phyloP scores from a whole-genome alignment of 257 asterid genomes.

The Solanum arcanum region DNA sequence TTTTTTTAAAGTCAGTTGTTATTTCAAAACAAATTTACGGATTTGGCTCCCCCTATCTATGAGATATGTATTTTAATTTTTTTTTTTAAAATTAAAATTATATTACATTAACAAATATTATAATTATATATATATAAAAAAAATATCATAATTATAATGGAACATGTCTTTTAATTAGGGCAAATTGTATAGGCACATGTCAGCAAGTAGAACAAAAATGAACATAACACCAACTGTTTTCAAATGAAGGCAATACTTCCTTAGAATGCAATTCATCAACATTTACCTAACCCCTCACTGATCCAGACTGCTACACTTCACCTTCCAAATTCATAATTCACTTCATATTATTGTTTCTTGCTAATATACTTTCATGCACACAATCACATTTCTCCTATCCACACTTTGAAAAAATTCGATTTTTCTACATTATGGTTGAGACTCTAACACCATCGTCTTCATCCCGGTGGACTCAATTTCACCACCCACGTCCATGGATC shows the following conservation, averaged over 20 bases:
- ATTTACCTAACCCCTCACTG: slow-evolving; percentile 4
- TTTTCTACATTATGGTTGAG: slow-evolving; percentile 22
- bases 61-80: too few relatives aligned
- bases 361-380: not conserved
- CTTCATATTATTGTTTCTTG: not conserved
- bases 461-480: slow-evolving; percentile 18
- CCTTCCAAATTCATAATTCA: slow-evolving; percentile 11
- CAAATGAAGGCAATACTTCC: slow-evolving; percentile 6
- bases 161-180: not conserved
- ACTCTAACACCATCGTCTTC: slow-evolving; percentile 25
- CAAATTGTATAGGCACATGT: not conserved
- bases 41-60: not conserved
- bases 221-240: not conserved
- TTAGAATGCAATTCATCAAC: slow-evolving; percentile 24
- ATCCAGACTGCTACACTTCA: slow-evolving; percentile 17
- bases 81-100: too few relatives aligned
- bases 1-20: not conserved
- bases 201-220: not conserved
- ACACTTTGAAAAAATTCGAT: not conserved
- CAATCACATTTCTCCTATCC: not conserved
- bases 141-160: too few relatives aligned
- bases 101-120: too few relatives aligned
- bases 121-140: too few relatives aligned
- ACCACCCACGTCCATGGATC: slow-evolving; percentile 36
- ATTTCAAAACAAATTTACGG: not conserved